Conservation (phyloP, 2,329 filamentous ascomycete genomes). For the Incumbomyces delicatus region DNA sequence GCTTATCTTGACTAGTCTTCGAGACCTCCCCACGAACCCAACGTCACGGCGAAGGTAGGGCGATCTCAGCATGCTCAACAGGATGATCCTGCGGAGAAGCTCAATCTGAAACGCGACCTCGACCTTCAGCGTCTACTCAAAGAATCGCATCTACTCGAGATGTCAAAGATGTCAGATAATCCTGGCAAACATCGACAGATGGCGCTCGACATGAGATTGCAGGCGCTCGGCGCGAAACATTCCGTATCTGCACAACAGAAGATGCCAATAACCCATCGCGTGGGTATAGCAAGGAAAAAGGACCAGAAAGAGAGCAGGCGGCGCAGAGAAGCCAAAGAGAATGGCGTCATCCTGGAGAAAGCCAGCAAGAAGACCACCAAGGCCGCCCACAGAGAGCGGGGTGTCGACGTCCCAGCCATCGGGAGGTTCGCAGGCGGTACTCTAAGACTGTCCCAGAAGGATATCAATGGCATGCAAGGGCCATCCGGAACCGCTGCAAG, state of each 20-base stretch:
- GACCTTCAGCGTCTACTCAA: slow-evolving; percentile 81
- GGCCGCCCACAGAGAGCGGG: slow-evolving; percentile 44
- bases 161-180: slow-evolving; percentile 44
- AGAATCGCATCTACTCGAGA: slow-evolving; percentile 79
- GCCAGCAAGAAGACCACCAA: slow-evolving; percentile 26
- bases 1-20: slow-evolving; percentile 9
- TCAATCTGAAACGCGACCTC: slow-evolving; percentile 80
- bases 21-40: slow-evolving; percentile 12
- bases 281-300: slow-evolving; percentile 68
- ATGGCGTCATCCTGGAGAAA: slow-evolving; percentile 76
- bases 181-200: slow-evolving; percentile 67
- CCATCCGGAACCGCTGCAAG: background rate
- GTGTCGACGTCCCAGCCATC: slow-evolving; percentile 66
- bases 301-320: slow-evolving; percentile 58
- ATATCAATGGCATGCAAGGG: slow-evolving; percentile 63
- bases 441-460: slow-evolving; percentile 65
- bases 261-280: slow-evolving; percentile 81
- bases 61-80: slow-evolving; percentile 15
- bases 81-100: slow-evolving; percentile 48
- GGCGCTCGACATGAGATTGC: slow-evolving; percentile 74
- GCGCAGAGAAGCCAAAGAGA: slow-evolving; percentile 72
- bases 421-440: slow-evolving; percentile 73
- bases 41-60: background rate
- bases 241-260: slow-evolving; percentile 69
- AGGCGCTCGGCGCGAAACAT: slow-evolving; percentile 65